Evolutionary conservation across 2,329 filamentous ascomycete species (phyloP).

Genomic region (Fusarium praegraminearum): DNA sequence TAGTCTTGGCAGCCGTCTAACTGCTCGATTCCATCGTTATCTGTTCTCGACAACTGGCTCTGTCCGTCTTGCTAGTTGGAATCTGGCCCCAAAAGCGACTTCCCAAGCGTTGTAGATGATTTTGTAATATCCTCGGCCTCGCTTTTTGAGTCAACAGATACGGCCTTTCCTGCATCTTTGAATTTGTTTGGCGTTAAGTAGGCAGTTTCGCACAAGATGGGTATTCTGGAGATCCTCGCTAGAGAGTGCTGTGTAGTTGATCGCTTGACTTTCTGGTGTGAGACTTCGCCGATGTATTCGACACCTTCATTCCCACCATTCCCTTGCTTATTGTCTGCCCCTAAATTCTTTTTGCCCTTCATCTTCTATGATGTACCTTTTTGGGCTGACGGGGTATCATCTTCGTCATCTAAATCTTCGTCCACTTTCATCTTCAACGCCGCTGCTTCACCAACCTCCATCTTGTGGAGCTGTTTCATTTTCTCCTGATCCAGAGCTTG

Average conservation of each 20-base stretch:
- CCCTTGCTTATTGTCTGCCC: not conserved
- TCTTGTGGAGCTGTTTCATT: constrained; percentile 65
- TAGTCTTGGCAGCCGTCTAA: not conserved
- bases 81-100: not conserved
- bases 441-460: constrained; percentile 70
- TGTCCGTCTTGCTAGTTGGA: not conserved
- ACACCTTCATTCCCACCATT: not conserved
- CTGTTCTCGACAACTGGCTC: not conserved
- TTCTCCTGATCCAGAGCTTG: constrained; percentile 60
- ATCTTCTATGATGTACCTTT: constrained; percentile 52
- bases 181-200: not conserved
- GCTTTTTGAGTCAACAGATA: not conserved
- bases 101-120: not conserved
- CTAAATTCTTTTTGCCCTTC: constrained; percentile 16
- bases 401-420: constrained; percentile 56
- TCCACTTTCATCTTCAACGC: constrained; percentile 59
- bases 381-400: constrained; percentile 46
- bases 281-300: not conserved
- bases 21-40: not conserved
- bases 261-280: not conserved
- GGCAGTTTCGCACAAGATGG: not conserved
- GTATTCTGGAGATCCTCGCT: not conserved
- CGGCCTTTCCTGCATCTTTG: not conserved
- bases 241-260: not conserved
- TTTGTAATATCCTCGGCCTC: not conserved